Evolutionary conservation across 768 basidiomycete genomes (phyloP).

Genomic region (Saitozyma sp.): DNA sequence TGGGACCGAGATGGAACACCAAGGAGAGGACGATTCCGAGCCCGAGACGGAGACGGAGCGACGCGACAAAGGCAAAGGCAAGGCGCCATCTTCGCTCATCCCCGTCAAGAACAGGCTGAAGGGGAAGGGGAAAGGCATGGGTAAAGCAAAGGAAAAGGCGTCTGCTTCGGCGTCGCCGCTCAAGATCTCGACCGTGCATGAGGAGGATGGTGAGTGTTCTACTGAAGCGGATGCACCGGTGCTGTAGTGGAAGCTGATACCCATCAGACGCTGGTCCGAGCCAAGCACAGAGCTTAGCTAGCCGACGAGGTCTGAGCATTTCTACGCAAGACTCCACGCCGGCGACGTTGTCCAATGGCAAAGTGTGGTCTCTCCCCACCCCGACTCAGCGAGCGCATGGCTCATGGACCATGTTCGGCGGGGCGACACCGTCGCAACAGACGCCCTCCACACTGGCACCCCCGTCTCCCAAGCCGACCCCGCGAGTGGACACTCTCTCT

Average conservation of each 20-base stretch:
- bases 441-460: not conserved
- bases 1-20: slow-evolving; percentile 13
- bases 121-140: slow-evolving; percentile 36
- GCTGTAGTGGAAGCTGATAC: too few species aligned
- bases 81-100: slow-evolving; percentile 2
- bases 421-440: not conserved
- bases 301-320: too few species aligned
- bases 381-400: slow-evolving; percentile 20
- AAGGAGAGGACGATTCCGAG: slow-evolving; percentile 36
- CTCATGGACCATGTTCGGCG: slow-evolving; percentile 41
- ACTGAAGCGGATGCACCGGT: too few species aligned
- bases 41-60: slow-evolving; percentile 36
- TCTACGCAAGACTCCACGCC: too few species aligned
- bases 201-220: slow-evolving; percentile 33
- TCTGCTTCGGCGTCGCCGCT: slow-evolving; percentile 20
- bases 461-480: too few species aligned
- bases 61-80: slow-evolving; percentile 14
- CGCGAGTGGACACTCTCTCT: too few species aligned
- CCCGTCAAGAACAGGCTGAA: slow-evolving; percentile 12
- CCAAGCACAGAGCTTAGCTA: too few species aligned
- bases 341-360: not conserved
- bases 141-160: slow-evolving; percentile 9
- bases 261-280: too few species aligned
- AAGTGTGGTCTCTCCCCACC: slow-evolving; percentile 37
- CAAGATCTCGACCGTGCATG: slow-evolving; percentile 25